These are phyloP conservation scores for Onygenales sp. DNA, from an alignment of 2,329 filamentous ascomycete species.

Conservation along the genomic window DNA sequence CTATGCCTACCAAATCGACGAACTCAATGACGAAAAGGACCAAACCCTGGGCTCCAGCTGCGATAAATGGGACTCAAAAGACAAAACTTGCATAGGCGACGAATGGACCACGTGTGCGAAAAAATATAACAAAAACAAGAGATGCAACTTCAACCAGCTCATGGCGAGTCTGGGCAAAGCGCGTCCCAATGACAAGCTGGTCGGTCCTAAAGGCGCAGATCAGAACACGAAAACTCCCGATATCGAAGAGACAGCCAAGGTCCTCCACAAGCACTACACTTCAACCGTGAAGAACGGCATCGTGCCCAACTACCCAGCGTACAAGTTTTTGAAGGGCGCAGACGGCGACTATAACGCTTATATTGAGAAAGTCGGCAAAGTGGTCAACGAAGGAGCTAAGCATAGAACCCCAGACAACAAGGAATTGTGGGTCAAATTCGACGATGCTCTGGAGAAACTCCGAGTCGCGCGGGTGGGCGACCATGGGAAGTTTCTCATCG, in stretches of 20 bases:
- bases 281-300: not conserved
- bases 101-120: not conserved
- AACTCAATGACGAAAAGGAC: too few species aligned
- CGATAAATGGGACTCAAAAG: not conserved
- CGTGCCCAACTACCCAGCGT: not conserved
- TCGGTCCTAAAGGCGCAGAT: not conserved
- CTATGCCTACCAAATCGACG: too few species aligned
- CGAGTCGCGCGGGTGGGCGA: not conserved
- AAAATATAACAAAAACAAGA: too few species aligned
- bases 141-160: not conserved
- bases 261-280: not conserved
- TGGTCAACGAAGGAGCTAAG: not conserved
- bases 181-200: not conserved
- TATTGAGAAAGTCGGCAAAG: not conserved
- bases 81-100: not conserved
- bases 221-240: not conserved
- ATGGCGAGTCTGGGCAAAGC: not conserved
- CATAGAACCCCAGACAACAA: not conserved
- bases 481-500: not conserved
- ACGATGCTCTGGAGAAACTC: not conserved
- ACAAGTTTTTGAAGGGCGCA: not conserved
- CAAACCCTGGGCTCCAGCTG: not conserved
- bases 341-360: not conserved
- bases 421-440: not conserved
- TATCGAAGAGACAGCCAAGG: not conserved